These are phyloP conservation scores for Dictyostelium capitatum DNA, from an alignment of 78 protist genomes.

Conservation along the genomic window DNA sequence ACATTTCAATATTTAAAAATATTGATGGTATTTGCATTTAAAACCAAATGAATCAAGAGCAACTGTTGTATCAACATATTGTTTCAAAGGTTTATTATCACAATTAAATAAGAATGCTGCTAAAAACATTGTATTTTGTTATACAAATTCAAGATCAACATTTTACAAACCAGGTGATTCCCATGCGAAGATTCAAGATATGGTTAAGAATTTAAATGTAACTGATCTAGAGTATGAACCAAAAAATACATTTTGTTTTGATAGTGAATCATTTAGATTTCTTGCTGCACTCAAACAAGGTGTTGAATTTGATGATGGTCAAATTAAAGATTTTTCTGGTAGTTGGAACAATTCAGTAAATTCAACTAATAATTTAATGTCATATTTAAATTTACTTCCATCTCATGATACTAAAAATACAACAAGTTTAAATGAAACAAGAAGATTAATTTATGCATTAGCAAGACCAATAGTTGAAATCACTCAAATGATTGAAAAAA, in stretches of 20 bases:
- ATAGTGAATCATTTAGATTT: not conserved
- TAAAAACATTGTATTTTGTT: not conserved
- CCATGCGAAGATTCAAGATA: not conserved
- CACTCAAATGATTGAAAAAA: not conserved
- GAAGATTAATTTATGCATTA: not conserved
- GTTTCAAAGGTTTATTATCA: not conserved
- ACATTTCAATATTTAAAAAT: not conserved
- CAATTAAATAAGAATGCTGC: not conserved
- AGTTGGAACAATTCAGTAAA: not conserved
- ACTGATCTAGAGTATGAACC: not conserved
- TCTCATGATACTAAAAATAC: not conserved
- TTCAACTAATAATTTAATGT: not conserved
- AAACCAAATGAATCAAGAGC: not conserved
- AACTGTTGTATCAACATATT: not conserved
- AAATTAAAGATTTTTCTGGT: not conserved
- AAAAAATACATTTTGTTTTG: not conserved
- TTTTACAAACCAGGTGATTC: not conserved
- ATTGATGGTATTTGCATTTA: constrained; percentile 14
- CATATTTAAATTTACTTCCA: not conserved
- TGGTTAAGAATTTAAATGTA: not conserved
- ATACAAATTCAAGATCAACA: not conserved
- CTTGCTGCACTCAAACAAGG: not conserved
- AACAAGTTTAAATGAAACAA: not conserved
- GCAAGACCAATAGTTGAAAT: not conserved
- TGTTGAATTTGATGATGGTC: not conserved